Evolutionary conservation across 1,284 basidiomycete species (phyloP).

Genomic region (Melampsora larici-populina): DNA sequence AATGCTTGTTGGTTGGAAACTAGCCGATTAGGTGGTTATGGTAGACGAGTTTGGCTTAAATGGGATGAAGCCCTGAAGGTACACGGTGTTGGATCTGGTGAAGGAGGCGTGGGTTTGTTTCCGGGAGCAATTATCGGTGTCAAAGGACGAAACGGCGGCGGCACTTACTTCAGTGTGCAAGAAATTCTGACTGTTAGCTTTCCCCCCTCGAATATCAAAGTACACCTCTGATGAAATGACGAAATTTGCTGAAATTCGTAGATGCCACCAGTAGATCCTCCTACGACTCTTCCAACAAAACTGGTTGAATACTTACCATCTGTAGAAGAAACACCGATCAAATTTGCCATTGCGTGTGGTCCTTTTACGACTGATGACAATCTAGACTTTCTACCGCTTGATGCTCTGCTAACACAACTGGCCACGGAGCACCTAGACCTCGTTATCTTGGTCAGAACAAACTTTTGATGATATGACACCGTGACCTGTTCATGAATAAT

Average conservation of each 20-base stretch:
- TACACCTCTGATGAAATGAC: conserved; percentile 44
- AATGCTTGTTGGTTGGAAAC: conserved; percentile 72
- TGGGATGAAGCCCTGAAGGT: conserved; percentile 68
- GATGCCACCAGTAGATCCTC: conserved; percentile 55
- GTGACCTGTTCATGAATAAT: conserved; percentile 15
- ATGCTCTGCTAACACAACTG: conserved; percentile 62
- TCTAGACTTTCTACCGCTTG: conserved; percentile 70
- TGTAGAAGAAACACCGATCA: conserved; percentile 59
- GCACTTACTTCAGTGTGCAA: conserved; percentile 74
- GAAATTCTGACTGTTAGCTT: conserved; percentile 71
- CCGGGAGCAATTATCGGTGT: conserved; percentile 83
- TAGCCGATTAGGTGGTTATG: conserved; percentile 72
- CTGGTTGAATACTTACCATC: conserved; percentile 52
- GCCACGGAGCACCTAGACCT: conserved; percentile 68
- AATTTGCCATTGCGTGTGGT: conserved; percentile 69
- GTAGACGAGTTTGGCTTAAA: conserved; percentile 67
- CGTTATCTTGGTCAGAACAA: conserved; percentile 67
- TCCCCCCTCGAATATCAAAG: background rate
- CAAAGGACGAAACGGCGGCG: conserved; percentile 87
- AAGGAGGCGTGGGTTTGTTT: conserved; percentile 73
- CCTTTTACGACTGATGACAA: conserved; percentile 77
- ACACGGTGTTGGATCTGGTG: conserved; percentile 63
- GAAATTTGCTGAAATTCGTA: conserved; percentile 46
- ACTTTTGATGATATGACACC: conserved; percentile 4
- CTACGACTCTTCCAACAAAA: conserved; percentile 50